These are phyloP conservation scores for Claviceps fusiformis DNA, from an alignment of 2,329 filamentous ascomycete genomes.

Conservation along the genomic window DNA sequence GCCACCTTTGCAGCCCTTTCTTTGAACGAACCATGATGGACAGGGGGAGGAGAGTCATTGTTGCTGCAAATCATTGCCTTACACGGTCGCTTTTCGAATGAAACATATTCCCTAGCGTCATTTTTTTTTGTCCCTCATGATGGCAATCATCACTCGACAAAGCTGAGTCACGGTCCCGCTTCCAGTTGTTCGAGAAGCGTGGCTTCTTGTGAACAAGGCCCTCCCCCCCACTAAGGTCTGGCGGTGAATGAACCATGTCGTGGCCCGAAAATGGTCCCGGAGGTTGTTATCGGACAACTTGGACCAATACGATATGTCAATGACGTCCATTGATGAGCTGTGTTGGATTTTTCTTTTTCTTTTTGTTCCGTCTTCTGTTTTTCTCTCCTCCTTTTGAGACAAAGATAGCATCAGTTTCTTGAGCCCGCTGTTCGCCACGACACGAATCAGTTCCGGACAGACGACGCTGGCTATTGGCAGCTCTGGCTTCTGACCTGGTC, in stretches of 20 bases:
- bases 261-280: background rate
- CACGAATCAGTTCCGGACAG: no score
- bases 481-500: no score
- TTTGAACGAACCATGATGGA: background rate
- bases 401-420: no score
- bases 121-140: background rate
- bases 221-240: background rate
- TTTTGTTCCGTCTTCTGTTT: no score
- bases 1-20: background rate
- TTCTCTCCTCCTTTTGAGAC: no score
- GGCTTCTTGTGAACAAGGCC: background rate
- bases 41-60: background rate
- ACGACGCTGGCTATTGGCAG: background rate
- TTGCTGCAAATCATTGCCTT: background rate
- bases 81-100: background rate
- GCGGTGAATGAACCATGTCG: slow-evolving; percentile 2
- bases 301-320: background rate
- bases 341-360: background rate
- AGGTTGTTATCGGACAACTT: background rate
- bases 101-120: background rate
- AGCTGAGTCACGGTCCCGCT: background rate
- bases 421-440: no score
- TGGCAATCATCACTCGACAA: background rate
- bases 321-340: background rate
- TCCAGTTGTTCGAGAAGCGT: background rate